A percentile compares a stretch with the other conserved stretches of the same genome.
phyloP scores from a whole-genome alignment of 257 asterid genomes.

The Knoxia roxburghii region DNA sequence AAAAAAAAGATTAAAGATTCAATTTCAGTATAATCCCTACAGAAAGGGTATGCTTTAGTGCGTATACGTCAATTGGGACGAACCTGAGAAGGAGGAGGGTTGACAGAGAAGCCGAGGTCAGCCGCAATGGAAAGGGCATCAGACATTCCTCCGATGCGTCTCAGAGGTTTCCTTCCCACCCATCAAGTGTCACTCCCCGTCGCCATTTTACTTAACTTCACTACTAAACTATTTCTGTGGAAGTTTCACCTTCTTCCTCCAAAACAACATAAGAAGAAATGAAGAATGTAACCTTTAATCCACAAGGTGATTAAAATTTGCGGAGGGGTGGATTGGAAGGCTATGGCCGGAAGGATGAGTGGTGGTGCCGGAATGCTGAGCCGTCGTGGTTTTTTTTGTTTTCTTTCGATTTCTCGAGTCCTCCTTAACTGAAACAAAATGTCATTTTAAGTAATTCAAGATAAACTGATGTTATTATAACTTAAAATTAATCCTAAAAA shows the following conservation, averaged over 20 bases:
- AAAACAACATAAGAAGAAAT: not conserved
- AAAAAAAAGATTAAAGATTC: no score
- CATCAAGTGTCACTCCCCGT: constrained; percentile 70
- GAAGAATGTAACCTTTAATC: not conserved
- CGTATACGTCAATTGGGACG: no score
- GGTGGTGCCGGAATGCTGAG: not conserved
- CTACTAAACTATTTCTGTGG: not conserved
- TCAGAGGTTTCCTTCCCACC: constrained; percentile 85
- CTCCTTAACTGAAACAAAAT: no score
- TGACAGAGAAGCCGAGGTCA: constrained; percentile 74
- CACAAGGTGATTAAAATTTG: not conserved
- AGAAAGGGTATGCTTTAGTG: no score
- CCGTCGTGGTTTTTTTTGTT: not conserved
- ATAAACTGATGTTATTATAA: no score
- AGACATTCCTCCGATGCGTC: constrained; percentile 91
- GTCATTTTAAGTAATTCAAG: no score
- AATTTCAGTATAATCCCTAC: no score
- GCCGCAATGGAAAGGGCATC: constrained; percentile 92
- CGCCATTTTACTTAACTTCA: constrained; percentile 34
- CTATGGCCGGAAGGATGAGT: not conserved
- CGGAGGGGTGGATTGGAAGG: not conserved
- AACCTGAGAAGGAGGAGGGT: constrained; percentile 77
- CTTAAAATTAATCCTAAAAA: no score
- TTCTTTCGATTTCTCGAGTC: no score
- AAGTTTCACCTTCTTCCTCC: not conserved